These are phyloP conservation scores for Adenanthera pavonina DNA, from an alignment of 306 rosid genomes.

Conservation along the genomic window DNA sequence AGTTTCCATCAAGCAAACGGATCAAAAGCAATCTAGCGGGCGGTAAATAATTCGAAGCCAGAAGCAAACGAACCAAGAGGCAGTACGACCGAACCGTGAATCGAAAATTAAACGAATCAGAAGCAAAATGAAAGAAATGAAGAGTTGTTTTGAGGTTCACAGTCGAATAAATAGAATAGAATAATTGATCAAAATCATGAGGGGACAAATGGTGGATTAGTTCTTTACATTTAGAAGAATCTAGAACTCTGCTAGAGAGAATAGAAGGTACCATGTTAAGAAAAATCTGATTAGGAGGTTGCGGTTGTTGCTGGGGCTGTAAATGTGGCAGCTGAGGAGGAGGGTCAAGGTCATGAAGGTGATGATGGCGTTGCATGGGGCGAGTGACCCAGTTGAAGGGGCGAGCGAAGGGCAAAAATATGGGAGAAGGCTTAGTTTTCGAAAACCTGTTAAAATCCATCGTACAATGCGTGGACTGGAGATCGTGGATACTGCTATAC, in stretches of 20 bases:
- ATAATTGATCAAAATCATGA: slow-evolving; percentile 57
- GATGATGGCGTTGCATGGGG: slow-evolving; percentile 34
- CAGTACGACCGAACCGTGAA: slow-evolving; percentile 73
- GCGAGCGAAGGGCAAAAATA: slow-evolving; percentile 44
- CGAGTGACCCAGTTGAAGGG: slow-evolving; percentile 54
- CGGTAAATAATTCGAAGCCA: slow-evolving; percentile 46
- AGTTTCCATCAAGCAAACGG: slow-evolving; percentile 61
- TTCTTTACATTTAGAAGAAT: slow-evolving; percentile 61
- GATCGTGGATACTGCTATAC: not conserved
- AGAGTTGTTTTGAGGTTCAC: slow-evolving; percentile 62
- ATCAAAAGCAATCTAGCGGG: slow-evolving; percentile 62
- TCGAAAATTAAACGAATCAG: slow-evolving; percentile 46
- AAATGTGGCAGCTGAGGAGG: slow-evolving; percentile 36
- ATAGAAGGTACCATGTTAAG: slow-evolving; percentile 50
- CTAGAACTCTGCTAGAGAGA: slow-evolving; percentile 57
- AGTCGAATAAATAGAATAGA: slow-evolving; percentile 47
- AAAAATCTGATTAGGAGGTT: slow-evolving; percentile 29
- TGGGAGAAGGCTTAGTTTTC: slow-evolving; percentile 32
- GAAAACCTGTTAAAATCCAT: slow-evolving; percentile 58
- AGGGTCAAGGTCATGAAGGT: slow-evolving; percentile 39
- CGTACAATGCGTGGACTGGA: slow-evolving; percentile 32
- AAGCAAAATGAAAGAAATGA: slow-evolving; percentile 63
- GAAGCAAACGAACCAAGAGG: slow-evolving; percentile 61
- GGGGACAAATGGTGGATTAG: slow-evolving; percentile 63
- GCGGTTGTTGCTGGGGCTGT: slow-evolving; percentile 31